Evolutionary conservation across 78 protist genomes (phyloP), one percentile per base, ranked within the genome.

Genomic region (Speleostelium caveatum): DNA sequence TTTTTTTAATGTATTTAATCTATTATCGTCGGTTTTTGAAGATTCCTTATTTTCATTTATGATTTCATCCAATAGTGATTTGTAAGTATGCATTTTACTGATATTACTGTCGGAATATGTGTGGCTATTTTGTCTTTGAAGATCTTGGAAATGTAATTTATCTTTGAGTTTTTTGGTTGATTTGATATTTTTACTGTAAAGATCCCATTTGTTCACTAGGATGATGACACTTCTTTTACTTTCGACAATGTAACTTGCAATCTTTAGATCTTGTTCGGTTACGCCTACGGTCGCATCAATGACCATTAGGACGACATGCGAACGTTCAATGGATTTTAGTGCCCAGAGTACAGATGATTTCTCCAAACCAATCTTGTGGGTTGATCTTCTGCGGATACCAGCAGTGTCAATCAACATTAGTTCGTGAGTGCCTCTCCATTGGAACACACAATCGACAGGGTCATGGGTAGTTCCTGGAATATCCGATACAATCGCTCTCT

Each of bases 131-230:
- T 67, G 49, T 67, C 58, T 73, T 83, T 83, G 91, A 6, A 58
- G n/a, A 60, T 83, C 73, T 22, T 83, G 73, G 33, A 83, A 83
- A 33, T 32, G 14, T 35, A 35, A 28, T 59, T 83, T 22, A 36
- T 83, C 91, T 22, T 33, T 8, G 14, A 30, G 3, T n/a, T 56
- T 58, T 17, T 41, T n/a, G n/a, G 42, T 24, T 22, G 42, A 49
- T 21, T 60, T 41, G 22, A 42, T 36, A 28, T 83, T 83, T 16
- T 67, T 21, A 21, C 61, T 2, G 39, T 83, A 88, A 10, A 91
- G 85, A 58, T 94, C 96, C 96, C 96, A 94, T 75, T 94, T 94
- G 73, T 94, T 94, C 28, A 92, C 93, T 5, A 77, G 33, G 28
- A 91, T 41, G 33, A 94, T 68, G 41, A 73, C 58, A 51, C 89